These are phyloP conservation scores for Auricularia heimuer DNA, from an alignment of 768 basidiomycete species.

Conservation along the genomic window DNA sequence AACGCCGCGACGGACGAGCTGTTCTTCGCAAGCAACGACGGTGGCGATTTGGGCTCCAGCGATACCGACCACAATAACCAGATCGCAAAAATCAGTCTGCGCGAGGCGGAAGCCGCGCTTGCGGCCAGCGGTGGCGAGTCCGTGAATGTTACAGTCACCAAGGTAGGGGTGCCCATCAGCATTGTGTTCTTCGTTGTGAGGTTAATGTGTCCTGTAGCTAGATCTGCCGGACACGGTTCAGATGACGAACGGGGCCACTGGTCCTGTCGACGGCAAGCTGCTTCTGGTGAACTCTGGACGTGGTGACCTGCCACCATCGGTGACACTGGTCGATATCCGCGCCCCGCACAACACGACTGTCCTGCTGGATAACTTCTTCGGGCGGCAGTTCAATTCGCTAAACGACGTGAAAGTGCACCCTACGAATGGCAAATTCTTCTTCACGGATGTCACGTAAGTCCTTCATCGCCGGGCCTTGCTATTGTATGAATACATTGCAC, in stretches of 20 bases:
- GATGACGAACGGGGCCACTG: constrained; percentile 67
- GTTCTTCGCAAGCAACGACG: constrained; percentile 63
- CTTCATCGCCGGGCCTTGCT: not conserved
- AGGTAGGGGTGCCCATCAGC: constrained; percentile 16
- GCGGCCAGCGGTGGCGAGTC: constrained; percentile 22
- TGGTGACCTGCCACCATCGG: constrained; percentile 47
- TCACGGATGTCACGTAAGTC: constrained; percentile 63
- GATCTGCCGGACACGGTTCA: constrained; percentile 47
- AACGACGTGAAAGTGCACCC: constrained; percentile 73
- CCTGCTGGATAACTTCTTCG: constrained; percentile 68
- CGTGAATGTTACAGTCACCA: constrained; percentile 41
- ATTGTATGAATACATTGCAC: too few relatives aligned
- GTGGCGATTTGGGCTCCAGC: constrained; percentile 53
- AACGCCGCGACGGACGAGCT: constrained; percentile 55
- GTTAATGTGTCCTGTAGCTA: constrained; percentile 31
- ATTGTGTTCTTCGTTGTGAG: constrained; percentile 4
- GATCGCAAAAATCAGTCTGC: constrained; percentile 52
- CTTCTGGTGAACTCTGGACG: constrained; percentile 59
- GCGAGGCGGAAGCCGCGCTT: constrained; percentile 40
- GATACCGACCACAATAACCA: constrained; percentile 55
- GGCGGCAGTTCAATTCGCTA: constrained; percentile 72
- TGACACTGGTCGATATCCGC: constrained; percentile 54
- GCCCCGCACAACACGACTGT: constrained; percentile 59
- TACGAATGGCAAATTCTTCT: constrained; percentile 54
- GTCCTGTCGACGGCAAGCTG: constrained; percentile 47